Conservation (phyloP, 257 asterid genomes). For the Solanum bulbocastanum region DNA sequence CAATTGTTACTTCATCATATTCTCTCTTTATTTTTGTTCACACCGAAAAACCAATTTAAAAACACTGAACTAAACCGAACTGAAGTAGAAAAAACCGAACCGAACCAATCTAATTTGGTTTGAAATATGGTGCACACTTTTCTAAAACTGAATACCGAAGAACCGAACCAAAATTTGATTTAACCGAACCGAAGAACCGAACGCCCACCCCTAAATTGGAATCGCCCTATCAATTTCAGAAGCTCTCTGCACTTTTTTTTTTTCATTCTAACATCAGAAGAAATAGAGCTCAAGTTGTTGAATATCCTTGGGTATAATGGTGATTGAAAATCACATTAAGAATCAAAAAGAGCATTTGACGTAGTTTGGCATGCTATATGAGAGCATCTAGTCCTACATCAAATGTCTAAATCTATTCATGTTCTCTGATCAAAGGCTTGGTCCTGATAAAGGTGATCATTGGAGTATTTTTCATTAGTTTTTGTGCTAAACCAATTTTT, state of each 20-base stretch:
- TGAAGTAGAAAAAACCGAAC: too few species aligned
- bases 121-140: too few species aligned
- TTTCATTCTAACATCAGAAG: not conserved
- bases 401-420: not conserved
- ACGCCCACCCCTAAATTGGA: too few species aligned
- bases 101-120: too few species aligned
- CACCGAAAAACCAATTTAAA: too few species aligned
- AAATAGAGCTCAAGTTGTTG: not conserved
- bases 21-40: too few species aligned
- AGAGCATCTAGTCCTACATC: not conserved
- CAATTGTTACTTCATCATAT: too few species aligned
- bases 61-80: too few species aligned
- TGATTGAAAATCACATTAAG: not conserved
- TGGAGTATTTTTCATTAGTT: not conserved
- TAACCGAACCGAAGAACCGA: too few species aligned
- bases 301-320: not conserved
- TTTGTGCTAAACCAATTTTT: not conserved
- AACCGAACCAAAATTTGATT: too few species aligned
- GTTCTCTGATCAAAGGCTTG: not conserved
- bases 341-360: not conserved
- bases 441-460: not conserved
- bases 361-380: not conserved
- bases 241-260: not conserved
- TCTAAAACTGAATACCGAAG: too few species aligned
- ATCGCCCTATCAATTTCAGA: not conserved